phyloP scores from a whole-genome alignment of 768 basidiomycete species.

The Boletus patriciae region DNA sequence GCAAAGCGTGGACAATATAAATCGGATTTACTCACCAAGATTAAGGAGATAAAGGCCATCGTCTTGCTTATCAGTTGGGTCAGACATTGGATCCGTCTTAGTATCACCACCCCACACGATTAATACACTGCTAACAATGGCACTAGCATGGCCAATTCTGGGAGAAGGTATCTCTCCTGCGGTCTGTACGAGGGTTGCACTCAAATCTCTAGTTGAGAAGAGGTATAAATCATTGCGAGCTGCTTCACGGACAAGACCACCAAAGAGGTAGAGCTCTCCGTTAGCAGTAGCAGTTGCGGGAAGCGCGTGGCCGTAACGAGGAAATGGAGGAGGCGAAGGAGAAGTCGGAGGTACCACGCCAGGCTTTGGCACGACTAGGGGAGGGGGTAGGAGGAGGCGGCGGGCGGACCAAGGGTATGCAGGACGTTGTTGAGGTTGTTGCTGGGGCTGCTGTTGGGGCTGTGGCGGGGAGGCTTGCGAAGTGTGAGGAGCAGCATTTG shows the following conservation, averaged over 20 bases:
- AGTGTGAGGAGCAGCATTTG: slow-evolving; percentile 29
- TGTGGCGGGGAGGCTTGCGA: slow-evolving; percentile 34
- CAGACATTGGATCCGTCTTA: slow-evolving; percentile 66
- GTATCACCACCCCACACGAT: slow-evolving; percentile 99
- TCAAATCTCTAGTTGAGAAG: slow-evolving; percentile 77
- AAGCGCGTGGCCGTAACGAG: slow-evolving; percentile 93
- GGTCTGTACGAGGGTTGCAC: slow-evolving; percentile 82
- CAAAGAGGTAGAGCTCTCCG: slow-evolving; percentile 95
- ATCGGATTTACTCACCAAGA: slow-evolving; percentile 61
- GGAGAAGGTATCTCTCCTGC: slow-evolving; percentile 85
- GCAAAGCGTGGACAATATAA: background rate
- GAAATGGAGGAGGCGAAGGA: slow-evolving; percentile 87
- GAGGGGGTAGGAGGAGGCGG: slow-evolving; percentile 68
- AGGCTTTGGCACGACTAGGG: slow-evolving; percentile 61
- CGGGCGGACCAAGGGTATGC: slow-evolving; percentile 85
- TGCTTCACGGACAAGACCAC: slow-evolving; percentile 89
- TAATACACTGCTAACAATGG: slow-evolving; percentile 91
- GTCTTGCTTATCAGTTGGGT: slow-evolving; percentile 76
- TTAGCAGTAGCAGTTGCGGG: slow-evolving; percentile 72
- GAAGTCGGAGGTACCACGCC: slow-evolving; percentile 61
- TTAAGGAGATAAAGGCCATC: slow-evolving; percentile 93
- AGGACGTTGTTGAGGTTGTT: slow-evolving; percentile 46
- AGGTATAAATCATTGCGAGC: slow-evolving; percentile 92
- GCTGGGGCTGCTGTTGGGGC: slow-evolving; percentile 34
- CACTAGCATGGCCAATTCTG: slow-evolving; percentile 95